These are phyloP conservation scores for Lenwebbia sp. DNA, from an alignment of 345 rosid genomes.

Conservation along the genomic window DNA sequence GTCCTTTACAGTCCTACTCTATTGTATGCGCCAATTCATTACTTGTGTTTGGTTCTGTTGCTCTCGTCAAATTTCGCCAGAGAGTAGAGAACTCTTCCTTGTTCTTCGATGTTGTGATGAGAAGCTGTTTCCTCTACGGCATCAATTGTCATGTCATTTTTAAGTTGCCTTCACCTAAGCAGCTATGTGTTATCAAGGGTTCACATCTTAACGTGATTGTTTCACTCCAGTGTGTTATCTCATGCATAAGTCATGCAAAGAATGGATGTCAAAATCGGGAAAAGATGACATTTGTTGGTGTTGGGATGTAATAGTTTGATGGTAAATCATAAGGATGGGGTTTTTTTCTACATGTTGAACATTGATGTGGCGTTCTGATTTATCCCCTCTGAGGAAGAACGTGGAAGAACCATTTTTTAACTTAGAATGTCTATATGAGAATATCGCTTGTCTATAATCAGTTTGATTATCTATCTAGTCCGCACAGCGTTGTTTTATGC, in stretches of 20 bases:
- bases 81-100: not conserved
- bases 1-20: not conserved
- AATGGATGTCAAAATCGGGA: not conserved
- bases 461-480: not conserved
- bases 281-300: not conserved
- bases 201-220: not conserved
- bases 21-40: not conserved
- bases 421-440: not conserved
- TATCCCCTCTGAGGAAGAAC: not conserved
- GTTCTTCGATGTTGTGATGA: not conserved
- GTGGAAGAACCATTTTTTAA: not conserved
- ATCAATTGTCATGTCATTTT: not conserved
- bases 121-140: not conserved
- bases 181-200: not conserved
- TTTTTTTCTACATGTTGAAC: not conserved
- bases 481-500: rapidly evolving
- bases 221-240: not conserved
- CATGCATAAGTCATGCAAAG: not conserved
- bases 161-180: not conserved
- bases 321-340: not conserved
- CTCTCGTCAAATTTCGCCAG: not conserved
- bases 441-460: not conserved
- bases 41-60: not conserved
- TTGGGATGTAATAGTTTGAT: not conserved
- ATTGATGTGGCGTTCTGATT: not conserved